Base-by-base conservation (phyloP, 805 yeast genomes). In the Starmerella vaccinii region DNA sequence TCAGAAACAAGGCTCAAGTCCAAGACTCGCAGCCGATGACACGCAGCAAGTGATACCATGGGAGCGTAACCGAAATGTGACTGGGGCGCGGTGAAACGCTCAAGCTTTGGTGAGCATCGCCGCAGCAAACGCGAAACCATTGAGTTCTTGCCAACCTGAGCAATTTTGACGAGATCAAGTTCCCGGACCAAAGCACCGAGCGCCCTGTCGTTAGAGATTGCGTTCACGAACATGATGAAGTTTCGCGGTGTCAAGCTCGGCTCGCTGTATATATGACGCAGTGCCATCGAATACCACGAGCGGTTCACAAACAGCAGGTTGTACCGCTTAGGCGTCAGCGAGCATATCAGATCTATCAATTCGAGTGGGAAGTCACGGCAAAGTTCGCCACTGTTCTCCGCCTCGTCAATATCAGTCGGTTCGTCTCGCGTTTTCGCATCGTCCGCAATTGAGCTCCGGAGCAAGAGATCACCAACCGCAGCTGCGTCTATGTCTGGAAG, bases 41-140 rank as follows among this genome's bases (percentile, higher is more conserved):
- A 92, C 39, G 80, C 71, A 51, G 84, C 76, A 41, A 92, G 71
- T 46, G 94, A 80, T n/a, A 86, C 76, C 57, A 90, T 68, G 1
- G 97, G 97, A 1, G 95, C 84, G 46, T 80, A 75, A 0, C 98
- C 98, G 70, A 92, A 90, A 68, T 94, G 83, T 29, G 97, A 82
- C 63, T 90, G 97, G 3, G 97, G 95, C 0, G 97, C 96, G 7
- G 84, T 76, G 59, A 92, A 88, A 10, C 73, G 69, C 55, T 79
- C 76, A 45, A 92, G 68, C 34, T 72, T 75, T 18, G 73, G 64
- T 8, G 88, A 76, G 49, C 95, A 84, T 37, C 95, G 73, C 60
- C 95, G 77, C 49, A 92, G 69, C 6, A 92, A 64, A 57, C 84
- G 82, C 0, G 97, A 86, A 12, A 90, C 87, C 64, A 74, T 83